These are phyloP conservation scores for Pyrenophora teres DNA, from an alignment of 2,329 filamentous ascomycete genomes.

Conservation along the genomic window DNA sequence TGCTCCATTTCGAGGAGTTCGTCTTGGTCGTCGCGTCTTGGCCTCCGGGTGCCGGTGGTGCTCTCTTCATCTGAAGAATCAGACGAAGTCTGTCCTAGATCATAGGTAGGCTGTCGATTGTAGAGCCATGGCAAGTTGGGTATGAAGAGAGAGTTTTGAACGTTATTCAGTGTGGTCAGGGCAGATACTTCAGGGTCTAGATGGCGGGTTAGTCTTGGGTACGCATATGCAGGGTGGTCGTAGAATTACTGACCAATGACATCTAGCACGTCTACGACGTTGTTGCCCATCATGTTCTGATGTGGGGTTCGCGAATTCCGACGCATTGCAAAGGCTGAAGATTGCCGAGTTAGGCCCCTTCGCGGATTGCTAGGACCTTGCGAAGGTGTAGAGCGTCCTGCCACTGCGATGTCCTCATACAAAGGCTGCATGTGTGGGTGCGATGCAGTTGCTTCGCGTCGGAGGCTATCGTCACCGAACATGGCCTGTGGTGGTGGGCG, in stretches of 20 bases:
- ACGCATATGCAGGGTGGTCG: neutral
- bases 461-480: constrained; percentile 31
- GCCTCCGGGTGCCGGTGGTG: constrained; percentile 12
- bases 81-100: constrained; percentile 60
- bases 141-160: constrained; percentile 89
- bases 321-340: constrained; percentile 36
- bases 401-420: constrained; percentile 32
- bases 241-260: constrained; percentile 62
- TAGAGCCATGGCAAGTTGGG: constrained; percentile 75
- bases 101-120: constrained; percentile 79
- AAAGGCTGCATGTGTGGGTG: constrained; percentile 39
- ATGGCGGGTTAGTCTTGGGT: constrained; percentile 36
- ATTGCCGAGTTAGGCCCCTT: constrained; percentile 26
- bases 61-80: constrained; percentile 38
- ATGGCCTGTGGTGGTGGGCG: constrained; percentile 32
- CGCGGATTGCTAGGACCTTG: constrained; percentile 19
- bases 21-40: constrained; percentile 18
- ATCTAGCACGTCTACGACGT: constrained; percentile 70
- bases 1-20: constrained; percentile 24
- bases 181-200: constrained; percentile 82
- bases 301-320: constrained; percentile 20
- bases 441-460: constrained; percentile 33
- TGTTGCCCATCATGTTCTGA: constrained; percentile 59
- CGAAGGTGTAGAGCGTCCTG: constrained; percentile 20
- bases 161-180: constrained; percentile 81